Percentiles rank a stretch among this genome's conserved stretches.
These are phyloP conservation scores for Tetrapyrgos nigripes DNA, from an alignment of 1,284 basidiomycete species.

Conservation along the genomic window DNA sequence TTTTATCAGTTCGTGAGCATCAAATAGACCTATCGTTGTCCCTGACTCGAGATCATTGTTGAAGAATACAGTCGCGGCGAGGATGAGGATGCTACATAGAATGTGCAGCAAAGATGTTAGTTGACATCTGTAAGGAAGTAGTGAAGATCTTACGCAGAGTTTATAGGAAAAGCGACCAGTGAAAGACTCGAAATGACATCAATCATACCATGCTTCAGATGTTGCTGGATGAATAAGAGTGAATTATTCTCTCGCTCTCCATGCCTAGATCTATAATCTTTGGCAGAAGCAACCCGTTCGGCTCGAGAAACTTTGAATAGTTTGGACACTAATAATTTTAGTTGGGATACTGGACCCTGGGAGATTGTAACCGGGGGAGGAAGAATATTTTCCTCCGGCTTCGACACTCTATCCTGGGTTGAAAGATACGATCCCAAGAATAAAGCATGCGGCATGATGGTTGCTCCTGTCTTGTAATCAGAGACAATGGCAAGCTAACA, in stretches of 20 bases:
- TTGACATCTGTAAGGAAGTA: background rate
- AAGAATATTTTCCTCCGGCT: slow-evolving; percentile 6
- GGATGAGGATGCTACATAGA: slow-evolving; percentile 54
- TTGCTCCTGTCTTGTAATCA: slow-evolving; percentile 17
- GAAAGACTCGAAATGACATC: slow-evolving; percentile 62
- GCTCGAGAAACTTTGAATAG: slow-evolving; percentile 43
- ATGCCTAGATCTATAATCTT: slow-evolving; percentile 38
- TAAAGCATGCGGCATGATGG: slow-evolving; percentile 64
- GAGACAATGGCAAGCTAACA: background rate
- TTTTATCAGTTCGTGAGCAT: slow-evolving; percentile 70
- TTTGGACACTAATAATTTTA: slow-evolving; percentile 23
- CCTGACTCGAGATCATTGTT: slow-evolving; percentile 37
- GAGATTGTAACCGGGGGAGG: slow-evolving; percentile 10
- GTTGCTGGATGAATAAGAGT: slow-evolving; percentile 63
- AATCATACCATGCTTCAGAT: slow-evolving; percentile 68
- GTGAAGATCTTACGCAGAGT: slow-evolving; percentile 50
- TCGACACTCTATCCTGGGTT: slow-evolving; percentile 62
- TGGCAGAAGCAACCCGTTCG: slow-evolving; percentile 33
- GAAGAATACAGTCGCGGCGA: slow-evolving; percentile 67
- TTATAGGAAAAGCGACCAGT: slow-evolving; percentile 77
- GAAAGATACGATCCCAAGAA: slow-evolving; percentile 81
- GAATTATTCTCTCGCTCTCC: slow-evolving; percentile 57
- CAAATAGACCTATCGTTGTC: slow-evolving; percentile 66
- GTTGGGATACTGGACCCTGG: slow-evolving; percentile 15
- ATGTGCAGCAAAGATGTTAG: background rate